phyloP scores from a whole-genome alignment of 495 filamentous ascomycete genomes.

The Aspergillus asperescens region DNA sequence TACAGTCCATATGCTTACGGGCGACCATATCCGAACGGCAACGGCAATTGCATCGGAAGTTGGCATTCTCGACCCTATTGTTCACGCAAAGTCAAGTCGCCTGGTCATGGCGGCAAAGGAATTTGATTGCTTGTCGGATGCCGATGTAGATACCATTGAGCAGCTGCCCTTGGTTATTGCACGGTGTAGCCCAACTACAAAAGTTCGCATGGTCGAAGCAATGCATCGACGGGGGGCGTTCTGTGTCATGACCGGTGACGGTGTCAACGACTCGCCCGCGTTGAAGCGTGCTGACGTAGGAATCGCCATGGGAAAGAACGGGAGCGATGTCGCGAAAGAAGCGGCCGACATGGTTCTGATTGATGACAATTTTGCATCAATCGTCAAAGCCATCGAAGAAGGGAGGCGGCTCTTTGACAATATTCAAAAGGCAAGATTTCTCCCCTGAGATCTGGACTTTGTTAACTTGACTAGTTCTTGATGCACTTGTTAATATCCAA shows the following conservation, averaged over 20 bases:
- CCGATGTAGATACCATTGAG: conserved; percentile 55
- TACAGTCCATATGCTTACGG: conserved; percentile 65
- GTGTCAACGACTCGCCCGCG: conserved; percentile 80
- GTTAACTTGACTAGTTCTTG: conserved; percentile 45
- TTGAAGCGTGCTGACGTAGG: conserved; percentile 74
- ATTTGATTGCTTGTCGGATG: conserved; percentile 57
- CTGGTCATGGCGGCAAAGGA: conserved; percentile 58
- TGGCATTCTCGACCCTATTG: conserved; percentile 53
- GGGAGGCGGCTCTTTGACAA: conserved; percentile 72
- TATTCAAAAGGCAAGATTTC: conserved; percentile 57
- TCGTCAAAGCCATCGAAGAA: conserved; percentile 67
- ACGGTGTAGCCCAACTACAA: conserved; percentile 63
- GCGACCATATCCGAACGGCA: conserved; percentile 59
- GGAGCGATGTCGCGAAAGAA: conserved; percentile 86
- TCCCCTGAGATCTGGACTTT: background rate
- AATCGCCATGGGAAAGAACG: conserved; percentile 78
- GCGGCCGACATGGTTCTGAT: conserved; percentile 84
- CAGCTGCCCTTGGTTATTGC: conserved; percentile 64
- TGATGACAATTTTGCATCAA: conserved; percentile 81
- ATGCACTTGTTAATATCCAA: conserved; percentile 69
- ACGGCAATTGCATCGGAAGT: conserved; percentile 59
- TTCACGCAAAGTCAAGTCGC: conserved; percentile 45
- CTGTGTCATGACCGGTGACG: conserved; percentile 73
- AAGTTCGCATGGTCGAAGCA: conserved; percentile 66
- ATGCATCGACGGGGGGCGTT: conserved; percentile 60